A percentile compares a stretch with the other conserved stretches of the same genome.
Conservation (phyloP, 2,329 filamentous ascomycete species). For the Phyllosticta citriasiana region DNA sequence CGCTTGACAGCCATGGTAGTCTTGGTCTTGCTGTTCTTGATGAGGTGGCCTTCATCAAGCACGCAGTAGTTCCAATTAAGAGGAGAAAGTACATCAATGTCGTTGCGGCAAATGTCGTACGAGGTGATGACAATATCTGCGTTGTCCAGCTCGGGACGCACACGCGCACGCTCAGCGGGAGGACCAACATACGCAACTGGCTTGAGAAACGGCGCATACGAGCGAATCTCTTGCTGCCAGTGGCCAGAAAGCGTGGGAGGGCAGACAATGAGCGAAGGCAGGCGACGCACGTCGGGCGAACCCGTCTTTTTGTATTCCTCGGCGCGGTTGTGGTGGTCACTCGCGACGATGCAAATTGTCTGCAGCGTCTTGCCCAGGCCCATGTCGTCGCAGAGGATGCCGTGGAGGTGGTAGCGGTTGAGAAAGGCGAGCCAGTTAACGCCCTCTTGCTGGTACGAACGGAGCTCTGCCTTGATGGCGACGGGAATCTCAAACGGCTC, state of each 20-base stretch:
- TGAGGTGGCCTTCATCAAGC: slow-evolving; percentile 92
- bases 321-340: slow-evolving; percentile 87
- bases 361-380: slow-evolving; percentile 95
- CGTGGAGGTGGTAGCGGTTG: slow-evolving; percentile 95
- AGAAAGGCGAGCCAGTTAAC: slow-evolving; percentile 98
- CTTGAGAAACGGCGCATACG: slow-evolving; percentile 87
- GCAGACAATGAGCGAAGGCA: slow-evolving; percentile 91
- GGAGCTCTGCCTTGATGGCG: slow-evolving; percentile 90
- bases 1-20: slow-evolving; percentile 88
- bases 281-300: slow-evolving; percentile 62
- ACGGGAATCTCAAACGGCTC: slow-evolving; percentile 90
- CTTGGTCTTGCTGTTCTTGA: slow-evolving; percentile 98
- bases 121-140: slow-evolving; percentile 95
- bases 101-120: slow-evolving; percentile 95
- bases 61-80: slow-evolving; percentile 97
- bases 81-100: slow-evolving; percentile 71
- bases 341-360: slow-evolving; percentile 94
- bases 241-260: slow-evolving; percentile 93
- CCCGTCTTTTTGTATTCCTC: slow-evolving; percentile 81
- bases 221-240: slow-evolving; percentile 96
- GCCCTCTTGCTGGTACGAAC: slow-evolving; percentile 95
- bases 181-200: slow-evolving; percentile 88
- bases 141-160: slow-evolving; percentile 58
- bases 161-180: slow-evolving; percentile 64
- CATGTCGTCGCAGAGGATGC: slow-evolving; percentile 98